A percentile compares a stretch with the other conserved stretches of the same genome.
These are phyloP conservation scores for Galerina sulciceps DNA, from an alignment of 768 basidiomycete species.

Conservation along the genomic window DNA sequence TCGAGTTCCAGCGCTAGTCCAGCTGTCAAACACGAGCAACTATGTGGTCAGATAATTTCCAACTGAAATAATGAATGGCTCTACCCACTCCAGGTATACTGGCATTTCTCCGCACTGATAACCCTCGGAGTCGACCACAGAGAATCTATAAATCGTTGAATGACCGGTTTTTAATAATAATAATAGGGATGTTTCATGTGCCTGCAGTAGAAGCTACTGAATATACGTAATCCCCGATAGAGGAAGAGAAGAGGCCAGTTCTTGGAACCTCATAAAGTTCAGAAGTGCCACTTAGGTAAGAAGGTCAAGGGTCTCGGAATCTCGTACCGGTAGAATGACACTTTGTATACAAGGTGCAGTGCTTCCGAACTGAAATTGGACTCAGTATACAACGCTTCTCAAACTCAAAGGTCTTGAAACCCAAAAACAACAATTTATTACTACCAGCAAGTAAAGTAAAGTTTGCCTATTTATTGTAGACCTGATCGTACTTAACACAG, in stretches of 20 bases:
- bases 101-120: neutral
- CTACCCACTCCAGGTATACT: neutral
- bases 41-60: too few species aligned
- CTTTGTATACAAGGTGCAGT: neutral
- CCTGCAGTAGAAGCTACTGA: neutral
- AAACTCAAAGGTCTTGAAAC: neutral
- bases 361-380: neutral
- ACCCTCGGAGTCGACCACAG: neutral
- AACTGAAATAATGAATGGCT: too few species aligned
- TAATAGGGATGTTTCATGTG: conserved; percentile 1
- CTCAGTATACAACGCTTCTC: neutral
- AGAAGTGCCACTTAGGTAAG: neutral
- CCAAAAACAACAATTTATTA: too few species aligned
- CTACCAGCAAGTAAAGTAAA: too few species aligned
- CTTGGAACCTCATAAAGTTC: neutral
- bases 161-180: conserved; percentile 3
- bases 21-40: too few species aligned
- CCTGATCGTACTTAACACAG: too few species aligned
- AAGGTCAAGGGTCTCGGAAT: neutral
- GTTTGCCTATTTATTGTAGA: too few species aligned
- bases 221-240: neutral
- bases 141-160: neutral
- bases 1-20: too few species aligned
- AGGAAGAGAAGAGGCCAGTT: neutral
- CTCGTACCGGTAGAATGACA: neutral